Conservation (phyloP, 352 stramenopile species). For the Globisporangium echinulatum region DNA sequence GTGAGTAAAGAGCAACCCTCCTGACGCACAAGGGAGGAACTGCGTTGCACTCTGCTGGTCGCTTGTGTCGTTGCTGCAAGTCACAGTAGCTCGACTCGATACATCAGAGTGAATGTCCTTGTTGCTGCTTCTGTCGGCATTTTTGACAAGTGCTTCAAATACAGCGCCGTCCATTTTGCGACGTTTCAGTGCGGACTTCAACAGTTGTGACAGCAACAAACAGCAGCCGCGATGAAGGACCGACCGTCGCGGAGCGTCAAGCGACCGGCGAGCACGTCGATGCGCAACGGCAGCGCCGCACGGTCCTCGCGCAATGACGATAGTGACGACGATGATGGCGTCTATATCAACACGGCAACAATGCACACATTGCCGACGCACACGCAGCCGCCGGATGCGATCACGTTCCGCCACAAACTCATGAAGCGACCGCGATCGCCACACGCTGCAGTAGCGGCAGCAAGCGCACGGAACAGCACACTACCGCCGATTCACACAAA, state of each 20-base stretch:
- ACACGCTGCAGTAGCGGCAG: neutral
- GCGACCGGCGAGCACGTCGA: neutral
- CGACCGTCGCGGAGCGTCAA: neutral
- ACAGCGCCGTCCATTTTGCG: too few relatives aligned
- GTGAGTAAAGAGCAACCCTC: too few relatives aligned
- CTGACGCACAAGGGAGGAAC: too few relatives aligned
- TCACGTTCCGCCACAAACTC: constrained; percentile 17
- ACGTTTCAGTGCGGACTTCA: too few relatives aligned
- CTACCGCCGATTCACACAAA: constrained; percentile 18
- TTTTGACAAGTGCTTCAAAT: too few relatives aligned
- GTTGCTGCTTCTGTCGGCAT: too few relatives aligned
- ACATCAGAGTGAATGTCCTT: too few relatives aligned
- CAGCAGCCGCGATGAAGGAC: neutral
- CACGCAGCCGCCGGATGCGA: neutral
- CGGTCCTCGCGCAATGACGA: neutral
- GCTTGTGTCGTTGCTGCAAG: too few relatives aligned
- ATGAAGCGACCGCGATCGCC: constrained; percentile 25
- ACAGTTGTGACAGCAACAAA: neutral
- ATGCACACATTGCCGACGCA: neutral
- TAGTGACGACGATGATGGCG: neutral
- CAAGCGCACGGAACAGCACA: neutral
- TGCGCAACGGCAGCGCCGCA: neutral
- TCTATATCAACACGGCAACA: neutral
- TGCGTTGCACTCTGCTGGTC: too few relatives aligned
- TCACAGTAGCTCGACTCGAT: too few relatives aligned